Evolutionary conservation across 345 rosid species (phyloP).

Genomic region (Abelmoschus esculentus): DNA sequence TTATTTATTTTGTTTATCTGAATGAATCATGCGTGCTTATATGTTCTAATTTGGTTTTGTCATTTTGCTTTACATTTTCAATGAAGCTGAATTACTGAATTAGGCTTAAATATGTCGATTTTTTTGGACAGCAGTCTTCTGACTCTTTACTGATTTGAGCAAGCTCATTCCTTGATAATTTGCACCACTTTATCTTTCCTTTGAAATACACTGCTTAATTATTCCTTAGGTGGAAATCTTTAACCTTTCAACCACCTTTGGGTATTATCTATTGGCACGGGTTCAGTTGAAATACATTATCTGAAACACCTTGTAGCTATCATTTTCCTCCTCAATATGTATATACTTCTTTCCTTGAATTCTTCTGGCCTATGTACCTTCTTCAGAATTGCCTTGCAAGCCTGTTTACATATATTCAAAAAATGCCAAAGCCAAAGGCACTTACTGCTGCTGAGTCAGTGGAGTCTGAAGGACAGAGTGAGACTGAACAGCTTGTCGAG

Average conservation of each 20-base stretch:
- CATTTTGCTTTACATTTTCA: constrained; percentile 1
- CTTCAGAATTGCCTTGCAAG: constrained; percentile 11
- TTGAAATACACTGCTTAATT: constrained; percentile 28
- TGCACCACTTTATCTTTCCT: constrained; percentile 27
- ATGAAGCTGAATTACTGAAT: constrained; percentile 26
- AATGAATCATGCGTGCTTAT: not conserved
- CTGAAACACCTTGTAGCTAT: constrained; percentile 45
- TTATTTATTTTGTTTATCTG: not conserved
- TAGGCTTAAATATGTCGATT: constrained; percentile 31
- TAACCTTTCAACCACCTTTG: constrained; percentile 30
- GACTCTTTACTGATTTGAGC: constrained; percentile 23
- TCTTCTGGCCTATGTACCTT: constrained; percentile 64
- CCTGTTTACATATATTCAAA: constrained; percentile 18
- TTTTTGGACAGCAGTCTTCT: constrained; percentile 24
- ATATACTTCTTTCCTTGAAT: constrained; percentile 52
- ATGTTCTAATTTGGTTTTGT: not conserved
- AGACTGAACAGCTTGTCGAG: constrained; percentile 26
- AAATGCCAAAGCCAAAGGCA: constrained; percentile 52
- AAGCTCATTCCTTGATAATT: constrained; percentile 34
- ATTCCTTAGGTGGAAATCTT: constrained; percentile 25
- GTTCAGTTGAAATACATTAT: constrained; percentile 34
- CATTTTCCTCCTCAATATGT: constrained; percentile 53
- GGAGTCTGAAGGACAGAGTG: constrained; percentile 38
- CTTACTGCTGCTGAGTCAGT: constrained; percentile 31
- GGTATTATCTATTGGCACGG: constrained; percentile 28